Evolutionary conservation across 805 yeast species (phyloP).

Genomic region (Candida schatavii): DNA sequence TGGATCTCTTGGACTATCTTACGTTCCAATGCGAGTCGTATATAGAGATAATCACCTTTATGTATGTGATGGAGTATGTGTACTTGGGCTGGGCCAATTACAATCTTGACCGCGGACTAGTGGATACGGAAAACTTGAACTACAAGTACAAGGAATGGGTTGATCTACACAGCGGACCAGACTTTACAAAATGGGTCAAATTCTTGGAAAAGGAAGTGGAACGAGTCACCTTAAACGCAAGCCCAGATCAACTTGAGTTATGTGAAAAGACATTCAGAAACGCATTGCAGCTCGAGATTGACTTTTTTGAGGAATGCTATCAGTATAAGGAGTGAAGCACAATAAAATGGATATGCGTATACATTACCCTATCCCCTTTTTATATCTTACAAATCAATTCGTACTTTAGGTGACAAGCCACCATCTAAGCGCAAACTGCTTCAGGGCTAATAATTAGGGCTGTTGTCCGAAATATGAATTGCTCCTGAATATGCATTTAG

Average conservation of each 20-base stretch:
- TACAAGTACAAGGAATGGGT: conserved; percentile 54
- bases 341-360: too few relatives aligned
- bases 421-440: too few relatives aligned
- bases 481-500: too few relatives aligned
- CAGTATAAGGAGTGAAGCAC: conserved; percentile 13
- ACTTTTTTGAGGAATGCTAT: conserved; percentile 49
- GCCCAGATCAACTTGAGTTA: conserved; percentile 1
- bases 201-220: conserved; percentile 46
- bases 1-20: conserved; percentile 30
- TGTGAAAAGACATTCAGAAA: conserved; percentile 27
- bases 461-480: too few relatives aligned
- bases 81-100: conserved; percentile 53
- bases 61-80: conserved; percentile 48
- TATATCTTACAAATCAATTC: too few relatives aligned
- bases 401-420: too few relatives aligned
- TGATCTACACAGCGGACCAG: conserved; percentile 48
- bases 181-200: conserved; percentile 46
- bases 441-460: too few relatives aligned
- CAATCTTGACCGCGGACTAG: conserved; percentile 14
- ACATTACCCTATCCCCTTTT: too few relatives aligned
- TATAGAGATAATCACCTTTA: conserved; percentile 40
- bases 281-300: conserved; percentile 39
- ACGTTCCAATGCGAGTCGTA: conserved; percentile 27
- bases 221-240: conserved; percentile 26
- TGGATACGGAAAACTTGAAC: conserved; percentile 24